Conservation (phyloP, 75 land plant genomes). For the Larix kaempferi region DNA sequence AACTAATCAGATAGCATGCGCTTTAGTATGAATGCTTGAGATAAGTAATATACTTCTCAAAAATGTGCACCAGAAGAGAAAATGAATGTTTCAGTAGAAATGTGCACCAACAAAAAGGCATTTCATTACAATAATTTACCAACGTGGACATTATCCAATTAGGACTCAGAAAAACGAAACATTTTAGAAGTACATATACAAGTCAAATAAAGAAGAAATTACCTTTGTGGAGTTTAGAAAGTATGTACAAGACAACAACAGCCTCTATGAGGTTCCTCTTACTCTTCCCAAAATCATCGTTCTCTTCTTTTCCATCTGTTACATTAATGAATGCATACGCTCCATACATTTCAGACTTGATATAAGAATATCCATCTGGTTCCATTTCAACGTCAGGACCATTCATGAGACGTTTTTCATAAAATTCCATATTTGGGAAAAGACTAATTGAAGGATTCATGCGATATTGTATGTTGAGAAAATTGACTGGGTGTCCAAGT, state of each 20-base stretch:
- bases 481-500: slow-evolving; percentile 72
- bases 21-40: neutral
- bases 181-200: too few relatives aligned
- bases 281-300: slow-evolving; percentile 31
- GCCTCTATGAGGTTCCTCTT: slow-evolving; percentile 64
- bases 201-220: neutral
- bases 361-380: slow-evolving; percentile 23
- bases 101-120: neutral
- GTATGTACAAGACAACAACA: slow-evolving; percentile 33
- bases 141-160: neutral
- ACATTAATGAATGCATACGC: slow-evolving; percentile 71
- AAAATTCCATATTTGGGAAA: slow-evolving; percentile 87
- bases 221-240: slow-evolving; percentile 36
- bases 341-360: slow-evolving; percentile 47
- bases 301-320: slow-evolving; percentile 38
- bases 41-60: neutral
- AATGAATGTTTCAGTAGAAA: neutral
- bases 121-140: neutral
- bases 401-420: slow-evolving; percentile 57
- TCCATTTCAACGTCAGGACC: slow-evolving; percentile 24
- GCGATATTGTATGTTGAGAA: slow-evolving; percentile 84
- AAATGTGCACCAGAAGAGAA: neutral
- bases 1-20: neutral
- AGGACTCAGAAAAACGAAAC: neutral
- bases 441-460: slow-evolving; percentile 94